phyloP scores from a whole-genome alignment of 192 early-diverging fungal species.

The Entomortierella beljakovae region DNA sequence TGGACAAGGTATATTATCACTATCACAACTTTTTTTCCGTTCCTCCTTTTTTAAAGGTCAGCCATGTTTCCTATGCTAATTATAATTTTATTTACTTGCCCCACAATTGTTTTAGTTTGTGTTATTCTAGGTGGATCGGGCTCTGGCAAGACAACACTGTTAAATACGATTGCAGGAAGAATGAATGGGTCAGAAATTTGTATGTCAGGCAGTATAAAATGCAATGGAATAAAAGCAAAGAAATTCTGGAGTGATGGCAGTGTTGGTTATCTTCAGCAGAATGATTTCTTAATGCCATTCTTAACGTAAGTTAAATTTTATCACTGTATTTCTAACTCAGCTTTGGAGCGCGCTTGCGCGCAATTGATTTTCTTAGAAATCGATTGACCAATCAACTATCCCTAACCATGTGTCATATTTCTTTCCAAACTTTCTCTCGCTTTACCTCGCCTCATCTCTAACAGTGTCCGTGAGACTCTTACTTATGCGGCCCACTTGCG shows the following conservation, averaged over 20 bases:
- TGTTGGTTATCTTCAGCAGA: slow-evolving; percentile 54
- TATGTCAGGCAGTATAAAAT: slow-evolving; percentile 60
- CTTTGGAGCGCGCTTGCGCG: no score
- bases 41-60: no score
- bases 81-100: no score
- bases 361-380: no score
- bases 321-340: background rate
- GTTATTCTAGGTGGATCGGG: slow-evolving; percentile 87
- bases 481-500: slow-evolving; percentile 70
- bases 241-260: slow-evolving; percentile 54
- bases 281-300: slow-evolving; percentile 53
- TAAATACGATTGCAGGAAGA: slow-evolving; percentile 80
- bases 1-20: slow-evolving; percentile 36
- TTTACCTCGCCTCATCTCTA: background rate
- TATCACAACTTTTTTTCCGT: background rate
- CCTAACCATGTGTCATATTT: background rate
- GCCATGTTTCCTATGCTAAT: no score
- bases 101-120: slow-evolving; percentile 73
- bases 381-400: background rate
- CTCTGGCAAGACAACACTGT: slow-evolving; percentile 82
- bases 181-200: slow-evolving; percentile 60
- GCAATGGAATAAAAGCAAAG: slow-evolving; percentile 56
- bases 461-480: slow-evolving; percentile 85
- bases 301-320: slow-evolving; percentile 32
- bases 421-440: background rate